Evolutionary conservation across 345 rosid genomes (phyloP), one percentile per base, ranked within the genome.

Genomic region (Eutrema heterophyllum): DNA sequence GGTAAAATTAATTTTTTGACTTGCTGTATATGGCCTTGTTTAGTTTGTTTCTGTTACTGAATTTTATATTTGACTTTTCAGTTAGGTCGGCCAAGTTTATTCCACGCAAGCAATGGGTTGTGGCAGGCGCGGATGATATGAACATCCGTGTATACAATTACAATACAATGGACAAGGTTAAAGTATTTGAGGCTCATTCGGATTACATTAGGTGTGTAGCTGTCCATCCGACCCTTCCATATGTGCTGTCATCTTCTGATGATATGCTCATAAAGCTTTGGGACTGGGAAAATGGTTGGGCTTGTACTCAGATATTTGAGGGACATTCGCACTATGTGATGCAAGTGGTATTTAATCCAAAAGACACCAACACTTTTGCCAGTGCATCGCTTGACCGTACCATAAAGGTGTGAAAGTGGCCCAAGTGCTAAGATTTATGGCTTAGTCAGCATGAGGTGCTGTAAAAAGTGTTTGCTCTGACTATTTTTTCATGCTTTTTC

Each of bases 201-300:
- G 99, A 96, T 77, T 92, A 82, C 86, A 92, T 96, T 71, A 86
- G 99, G 78, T 89, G 97, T 50, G 87, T 96, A 68, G 88, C 96
- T 45, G 93, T 92, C 67, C 99, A 96, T 79, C 99, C 98, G 32
- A 89, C 89, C 9, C 89, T 87, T 64, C 98, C 99, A 1, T 90
- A 85, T 72, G 91, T 96, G 82, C 69, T 96, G 77, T 92, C 99
- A 58, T 83, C 97, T 39, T 96, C 99, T 30, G 99, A 96, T 88
- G 99, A 96, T 83, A 96, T 89, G 96, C 97, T 90, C 77, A 89
- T 96, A 58, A 96, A 96, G 82, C 92, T 96, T 61, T 96, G 99
- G 99, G 98, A 96, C 77, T 96, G 99, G 99, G 99, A 96, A 78
- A 92, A 92, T 79, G 94, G 90, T 71, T 96, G 99, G 99, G 83